Evolutionary conservation across 768 basidiomycete genomes (phyloP).

Genomic region (Mycena alexandri): DNA sequence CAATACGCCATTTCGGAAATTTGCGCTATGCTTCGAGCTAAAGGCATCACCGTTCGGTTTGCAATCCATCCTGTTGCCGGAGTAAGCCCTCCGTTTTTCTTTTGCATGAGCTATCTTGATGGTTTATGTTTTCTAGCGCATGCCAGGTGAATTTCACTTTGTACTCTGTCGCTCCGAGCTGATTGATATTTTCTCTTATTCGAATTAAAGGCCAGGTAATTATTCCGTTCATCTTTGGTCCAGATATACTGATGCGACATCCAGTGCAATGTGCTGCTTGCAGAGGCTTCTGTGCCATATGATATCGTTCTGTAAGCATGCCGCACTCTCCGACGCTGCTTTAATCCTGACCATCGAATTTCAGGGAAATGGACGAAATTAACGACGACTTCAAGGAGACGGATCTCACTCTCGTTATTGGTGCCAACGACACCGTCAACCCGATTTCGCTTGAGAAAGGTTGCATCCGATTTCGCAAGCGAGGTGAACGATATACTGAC

Average conservation of each 20-base stretch:
- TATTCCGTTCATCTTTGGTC: not conserved
- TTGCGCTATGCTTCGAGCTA: conserved; percentile 75
- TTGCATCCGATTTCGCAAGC: no score
- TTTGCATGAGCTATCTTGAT: not conserved
- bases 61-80: conserved; percentile 93
- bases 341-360: conserved; percentile 1
- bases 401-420: conserved; percentile 91
- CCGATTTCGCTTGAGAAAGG: conserved; percentile 90
- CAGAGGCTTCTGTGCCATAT: conserved; percentile 91
- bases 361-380: conserved; percentile 94
- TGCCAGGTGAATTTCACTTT: conserved; percentile 71
- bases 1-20: conserved; percentile 87
- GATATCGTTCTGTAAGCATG: conserved; percentile 56
- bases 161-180: not conserved
- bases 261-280: conserved; percentile 92
- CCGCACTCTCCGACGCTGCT: not conserved
- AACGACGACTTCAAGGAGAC: conserved; percentile 92
- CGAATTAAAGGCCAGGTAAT: conserved; percentile 28
- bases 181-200: not conserved
- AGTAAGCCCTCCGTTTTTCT: conserved; percentile 17
- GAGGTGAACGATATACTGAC: no score
- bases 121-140: conserved; percentile 56
- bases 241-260: not conserved
- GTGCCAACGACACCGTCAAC: conserved; percentile 94
- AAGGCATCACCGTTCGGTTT: conserved; percentile 85